Conservation (phyloP, 176 grass and related monocot genomes). For the Oryza glumipatula region DNA sequence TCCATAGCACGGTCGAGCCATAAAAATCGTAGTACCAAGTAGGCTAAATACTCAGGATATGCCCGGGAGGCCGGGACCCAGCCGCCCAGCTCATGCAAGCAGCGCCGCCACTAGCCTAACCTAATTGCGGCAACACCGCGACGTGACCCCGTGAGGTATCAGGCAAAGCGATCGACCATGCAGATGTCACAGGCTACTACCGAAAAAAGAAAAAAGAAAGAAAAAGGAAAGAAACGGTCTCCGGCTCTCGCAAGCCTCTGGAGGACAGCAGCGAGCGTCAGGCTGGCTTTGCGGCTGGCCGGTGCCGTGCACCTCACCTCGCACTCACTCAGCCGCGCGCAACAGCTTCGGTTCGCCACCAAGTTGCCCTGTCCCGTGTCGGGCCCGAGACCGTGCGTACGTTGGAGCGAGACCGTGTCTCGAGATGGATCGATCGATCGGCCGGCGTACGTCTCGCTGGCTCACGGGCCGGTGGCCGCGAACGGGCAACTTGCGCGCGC, state of each 20-base stretch:
- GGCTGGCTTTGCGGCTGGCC: conserved; percentile 45
- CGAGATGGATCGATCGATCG: neutral
- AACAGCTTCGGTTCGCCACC: conserved; percentile 1
- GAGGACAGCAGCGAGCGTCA: neutral
- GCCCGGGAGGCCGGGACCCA: neutral
- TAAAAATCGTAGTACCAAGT: neutral
- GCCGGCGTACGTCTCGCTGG: neutral
- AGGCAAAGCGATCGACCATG: conserved; percentile 29
- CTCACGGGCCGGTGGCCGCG: neutral
- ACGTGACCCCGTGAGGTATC: conserved; percentile 5
- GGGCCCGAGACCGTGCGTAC: neutral
- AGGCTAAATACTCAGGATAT: neutral
- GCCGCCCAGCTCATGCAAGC: neutral
- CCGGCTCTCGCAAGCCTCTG: neutral
- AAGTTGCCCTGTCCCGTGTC: neutral
- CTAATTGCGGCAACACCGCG: conserved; percentile 2
- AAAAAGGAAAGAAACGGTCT: neutral
- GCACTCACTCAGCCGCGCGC: conserved; percentile 24
- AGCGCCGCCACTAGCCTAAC: conserved; percentile 12
- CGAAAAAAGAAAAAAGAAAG: neutral
- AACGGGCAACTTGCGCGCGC: neutral
- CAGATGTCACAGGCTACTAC: conserved; percentile 22
- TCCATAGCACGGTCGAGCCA: too few species aligned
- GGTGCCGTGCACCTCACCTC: conserved; percentile 48
- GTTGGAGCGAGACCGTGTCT: neutral